These are phyloP conservation scores for Fusarium mundagurra DNA, from an alignment of 2,329 filamentous ascomycete species.

Conservation along the genomic window DNA sequence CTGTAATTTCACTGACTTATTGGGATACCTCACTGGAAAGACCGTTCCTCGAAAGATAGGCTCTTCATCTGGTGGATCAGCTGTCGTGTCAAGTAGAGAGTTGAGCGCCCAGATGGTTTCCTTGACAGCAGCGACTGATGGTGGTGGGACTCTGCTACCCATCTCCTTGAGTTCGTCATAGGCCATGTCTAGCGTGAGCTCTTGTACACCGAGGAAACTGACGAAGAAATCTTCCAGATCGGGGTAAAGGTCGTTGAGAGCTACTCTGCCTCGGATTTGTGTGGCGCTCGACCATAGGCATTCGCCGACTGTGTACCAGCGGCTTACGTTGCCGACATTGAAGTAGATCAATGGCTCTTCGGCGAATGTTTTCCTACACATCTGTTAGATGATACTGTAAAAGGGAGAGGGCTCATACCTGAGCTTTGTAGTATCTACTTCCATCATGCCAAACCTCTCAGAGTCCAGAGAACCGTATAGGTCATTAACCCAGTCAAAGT, in stretches of 20 bases:
- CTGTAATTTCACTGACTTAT: conserved; percentile 19
- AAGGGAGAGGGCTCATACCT: background rate
- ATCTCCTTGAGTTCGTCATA: conserved; percentile 44
- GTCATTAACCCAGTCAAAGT: conserved; percentile 30
- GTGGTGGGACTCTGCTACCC: background rate
- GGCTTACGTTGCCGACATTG: background rate
- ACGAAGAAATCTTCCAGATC: conserved; percentile 47
- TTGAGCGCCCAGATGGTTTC: conserved; percentile 47
- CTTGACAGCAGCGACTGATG: conserved; percentile 41
- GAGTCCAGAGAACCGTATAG: conserved; percentile 12
- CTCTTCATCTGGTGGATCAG: background rate
- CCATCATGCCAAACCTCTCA: background rate
- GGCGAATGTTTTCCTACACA: background rate
- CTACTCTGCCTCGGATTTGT: conserved; percentile 39
- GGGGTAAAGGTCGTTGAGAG: conserved; percentile 44
- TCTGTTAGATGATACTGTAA: background rate
- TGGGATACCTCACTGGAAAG: conserved; percentile 40
- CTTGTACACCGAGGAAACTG: conserved; percentile 41
- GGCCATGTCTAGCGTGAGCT: conserved; percentile 45
- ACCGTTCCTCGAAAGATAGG: conserved; percentile 19
- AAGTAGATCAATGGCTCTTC: conserved; percentile 27
- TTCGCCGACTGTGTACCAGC: conserved; percentile 44
- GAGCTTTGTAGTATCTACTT: background rate
- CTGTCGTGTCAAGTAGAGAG: conserved; percentile 39
- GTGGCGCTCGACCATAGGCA: conserved; percentile 50